Evolutionary conservation across 2,329 filamentous ascomycete genomes (phyloP).

Genomic region (Verticillium alfalfae): DNA sequence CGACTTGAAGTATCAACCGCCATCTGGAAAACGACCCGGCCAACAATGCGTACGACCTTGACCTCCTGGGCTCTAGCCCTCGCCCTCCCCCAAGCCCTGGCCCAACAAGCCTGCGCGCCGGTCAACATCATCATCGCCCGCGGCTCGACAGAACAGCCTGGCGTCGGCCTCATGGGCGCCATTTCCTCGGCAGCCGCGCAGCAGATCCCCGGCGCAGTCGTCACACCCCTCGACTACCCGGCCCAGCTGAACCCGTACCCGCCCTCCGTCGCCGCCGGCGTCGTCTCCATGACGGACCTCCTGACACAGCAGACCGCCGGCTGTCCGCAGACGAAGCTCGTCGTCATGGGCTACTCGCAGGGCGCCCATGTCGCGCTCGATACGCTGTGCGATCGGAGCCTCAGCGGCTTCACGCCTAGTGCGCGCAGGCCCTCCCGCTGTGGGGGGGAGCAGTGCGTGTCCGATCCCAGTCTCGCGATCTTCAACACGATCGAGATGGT

Average conservation of each 20-base stretch:
- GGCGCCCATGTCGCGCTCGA: conserved; percentile 32
- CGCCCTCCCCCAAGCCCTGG: conserved; percentile 15
- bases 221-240: conserved; percentile 31
- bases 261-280: conserved; percentile 26
- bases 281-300: conserved; percentile 19
- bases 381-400: conserved; percentile 24
- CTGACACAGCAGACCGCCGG: conserved; percentile 23
- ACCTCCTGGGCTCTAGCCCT: conserved; percentile 4
- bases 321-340: conserved; percentile 33
- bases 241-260: conserved; percentile 25
- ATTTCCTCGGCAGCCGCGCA: conserved; percentile 24
- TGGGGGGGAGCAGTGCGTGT: conserved; percentile 8
- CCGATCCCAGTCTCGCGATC: neutral
- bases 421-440: conserved; percentile 12
- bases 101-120: conserved; percentile 21
- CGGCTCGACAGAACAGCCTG: conserved; percentile 27
- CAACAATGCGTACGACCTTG: neutral
- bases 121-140: conserved; percentile 34
- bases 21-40: neutral
- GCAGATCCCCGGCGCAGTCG: conserved; percentile 24
- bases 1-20: too few relatives aligned
- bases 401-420: neutral
- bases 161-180: conserved; percentile 24
- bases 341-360: conserved; percentile 34
- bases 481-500: conserved; percentile 1